phyloP scores from a whole-genome alignment of 345 rosid species.

The Durio zibethinus region DNA sequence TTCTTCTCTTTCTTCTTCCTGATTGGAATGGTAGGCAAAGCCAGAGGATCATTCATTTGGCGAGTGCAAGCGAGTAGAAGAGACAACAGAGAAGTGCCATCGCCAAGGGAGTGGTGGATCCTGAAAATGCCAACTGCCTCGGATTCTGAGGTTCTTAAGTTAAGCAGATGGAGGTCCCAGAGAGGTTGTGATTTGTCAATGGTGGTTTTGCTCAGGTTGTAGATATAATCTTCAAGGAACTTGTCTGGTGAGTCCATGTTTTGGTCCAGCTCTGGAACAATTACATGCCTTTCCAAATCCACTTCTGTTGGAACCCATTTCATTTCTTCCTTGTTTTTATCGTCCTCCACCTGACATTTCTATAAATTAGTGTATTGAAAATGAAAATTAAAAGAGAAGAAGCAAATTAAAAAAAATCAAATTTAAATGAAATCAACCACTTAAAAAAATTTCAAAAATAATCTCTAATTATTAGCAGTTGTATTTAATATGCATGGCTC shows the following conservation, averaged over 20 bases:
- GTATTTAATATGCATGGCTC: neutral
- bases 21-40: constrained; percentile 29
- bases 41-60: constrained; percentile 24
- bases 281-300: constrained; percentile 33
- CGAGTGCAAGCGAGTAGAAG: constrained; percentile 38
- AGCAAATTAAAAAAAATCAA: neutral
- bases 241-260: constrained; percentile 25
- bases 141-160: constrained; percentile 28
- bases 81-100: constrained; percentile 42
- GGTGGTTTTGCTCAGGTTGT: constrained; percentile 31
- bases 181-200: constrained; percentile 35
- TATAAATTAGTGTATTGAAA: neutral
- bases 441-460: neutral
- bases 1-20: constrained; percentile 13
- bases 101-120: constrained; percentile 50
- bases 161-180: constrained; percentile 46
- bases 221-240: constrained; percentile 35
- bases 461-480: neutral
- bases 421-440: neutral
- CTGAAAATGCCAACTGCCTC: constrained; percentile 34
- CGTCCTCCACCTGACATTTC: constrained; percentile 26
- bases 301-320: constrained; percentile 42
- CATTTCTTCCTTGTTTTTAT: constrained; percentile 22
- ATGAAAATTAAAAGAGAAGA: neutral
- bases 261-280: constrained; percentile 25